These are phyloP conservation scores for Penicillium roqueforti DNA, from an alignment of 495 filamentous ascomycete species.

Conservation along the genomic window DNA sequence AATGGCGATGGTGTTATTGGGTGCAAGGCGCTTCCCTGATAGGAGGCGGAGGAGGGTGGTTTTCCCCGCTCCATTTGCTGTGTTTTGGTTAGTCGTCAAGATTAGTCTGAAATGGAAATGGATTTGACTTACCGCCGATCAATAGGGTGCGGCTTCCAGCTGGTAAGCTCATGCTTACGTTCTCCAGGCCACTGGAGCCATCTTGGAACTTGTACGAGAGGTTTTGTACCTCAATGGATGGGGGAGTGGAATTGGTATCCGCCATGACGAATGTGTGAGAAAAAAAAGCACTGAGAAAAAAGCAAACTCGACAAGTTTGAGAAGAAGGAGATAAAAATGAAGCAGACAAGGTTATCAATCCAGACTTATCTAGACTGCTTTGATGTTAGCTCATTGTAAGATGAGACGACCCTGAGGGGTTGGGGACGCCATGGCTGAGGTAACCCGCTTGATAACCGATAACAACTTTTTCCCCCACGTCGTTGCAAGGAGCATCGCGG, in stretches of 20 bases:
- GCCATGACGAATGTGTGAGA: constrained; percentile 15
- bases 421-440: constrained; percentile 15
- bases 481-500: constrained; percentile 10
- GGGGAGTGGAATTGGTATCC: constrained; percentile 18
- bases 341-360: constrained; percentile 2
- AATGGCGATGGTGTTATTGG: constrained; percentile 64
- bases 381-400: constrained; percentile 2
- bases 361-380: background rate
- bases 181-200: constrained; percentile 63
- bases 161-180: constrained; percentile 72
- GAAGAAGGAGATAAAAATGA: background rate
- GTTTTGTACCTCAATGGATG: constrained; percentile 63
- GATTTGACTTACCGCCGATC: constrained; percentile 65
- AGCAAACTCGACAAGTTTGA: background rate
- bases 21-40: constrained; percentile 90
- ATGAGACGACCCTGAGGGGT: background rate
- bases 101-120: background rate
- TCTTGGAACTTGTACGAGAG: constrained; percentile 90
- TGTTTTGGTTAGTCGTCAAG: constrained; percentile 4
- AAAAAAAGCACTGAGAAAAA: background rate
- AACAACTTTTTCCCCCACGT: background rate
- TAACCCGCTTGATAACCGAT: constrained; percentile 18
- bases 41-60: constrained; percentile 88
- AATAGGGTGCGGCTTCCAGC: constrained; percentile 81
- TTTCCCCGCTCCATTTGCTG: constrained; percentile 95